Conservation (phyloP, 1,284 basidiomycete species). For the Tetrapyrgos nigripes region DNA sequence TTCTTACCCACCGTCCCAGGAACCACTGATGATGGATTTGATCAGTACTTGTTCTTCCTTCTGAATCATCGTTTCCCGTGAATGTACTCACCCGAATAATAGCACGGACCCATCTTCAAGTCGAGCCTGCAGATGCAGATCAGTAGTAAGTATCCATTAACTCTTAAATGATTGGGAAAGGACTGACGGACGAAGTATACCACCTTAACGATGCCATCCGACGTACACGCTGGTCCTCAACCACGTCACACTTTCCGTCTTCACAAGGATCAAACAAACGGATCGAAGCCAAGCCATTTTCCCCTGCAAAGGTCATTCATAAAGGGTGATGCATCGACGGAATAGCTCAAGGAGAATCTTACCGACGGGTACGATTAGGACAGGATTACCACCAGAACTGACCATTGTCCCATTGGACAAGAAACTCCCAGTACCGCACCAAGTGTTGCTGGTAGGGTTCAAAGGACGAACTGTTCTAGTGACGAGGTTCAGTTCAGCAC, state of each 20-base stretch:
- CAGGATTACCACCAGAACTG: slow-evolving; percentile 10
- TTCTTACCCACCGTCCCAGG: too few species aligned
- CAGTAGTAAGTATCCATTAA: too few species aligned
- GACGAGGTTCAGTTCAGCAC: slow-evolving; percentile 39
- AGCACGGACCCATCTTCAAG: too few species aligned
- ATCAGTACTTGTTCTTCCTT: too few species aligned
- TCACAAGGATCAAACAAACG: slow-evolving; percentile 21
- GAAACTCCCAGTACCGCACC: slow-evolving; percentile 46
- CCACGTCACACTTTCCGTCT: slow-evolving; percentile 36
- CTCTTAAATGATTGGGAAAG: too few species aligned
- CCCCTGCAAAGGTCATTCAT: background rate
- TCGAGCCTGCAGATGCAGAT: too few species aligned
- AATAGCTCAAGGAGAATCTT: background rate
- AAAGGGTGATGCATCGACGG: background rate
- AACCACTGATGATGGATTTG: too few species aligned
- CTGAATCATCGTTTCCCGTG: too few species aligned
- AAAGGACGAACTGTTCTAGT: slow-evolving; percentile 39
- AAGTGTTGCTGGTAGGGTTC: slow-evolving; percentile 49
- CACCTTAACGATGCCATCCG: slow-evolving; percentile 39
- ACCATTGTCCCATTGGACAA: slow-evolving; percentile 46
- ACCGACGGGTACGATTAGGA: background rate
- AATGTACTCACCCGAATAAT: too few species aligned
- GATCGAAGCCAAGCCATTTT: slow-evolving; percentile 6
- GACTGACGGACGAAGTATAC: slow-evolving; percentile 33
- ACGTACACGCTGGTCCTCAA: slow-evolving; percentile 37